Base-by-base conservation (phyloP, 441 rosid species). In the Croton laevigatus region DNA sequence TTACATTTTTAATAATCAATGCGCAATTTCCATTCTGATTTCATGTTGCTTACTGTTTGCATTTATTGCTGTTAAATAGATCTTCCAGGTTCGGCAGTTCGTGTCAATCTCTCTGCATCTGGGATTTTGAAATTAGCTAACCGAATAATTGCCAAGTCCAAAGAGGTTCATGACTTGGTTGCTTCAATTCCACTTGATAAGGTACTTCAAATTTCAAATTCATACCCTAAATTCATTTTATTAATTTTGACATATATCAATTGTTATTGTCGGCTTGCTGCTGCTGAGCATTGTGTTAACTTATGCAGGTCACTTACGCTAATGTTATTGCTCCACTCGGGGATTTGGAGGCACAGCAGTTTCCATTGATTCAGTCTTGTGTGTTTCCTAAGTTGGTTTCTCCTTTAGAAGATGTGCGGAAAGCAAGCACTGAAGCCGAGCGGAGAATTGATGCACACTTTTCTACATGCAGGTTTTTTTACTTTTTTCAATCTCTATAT, bases 391-490 rank as follows among this genome's bases (percentile, higher is more conserved):
- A 87, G 83, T 75, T 92, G 73, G 90, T 92, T n/a, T 88, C 89
- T 48, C 68, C 86, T 42, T 79, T 68, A 0, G 91, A 84, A 51
- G 89, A 76, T 59, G 93, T 87, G 70, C 84, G 90, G 62, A 89
- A 80, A 81, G 93, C 97, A 16, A 88, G 99, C 65, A 84, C 83
- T 57, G 92, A 90, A 83, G 98, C 97, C 0, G 98, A 92, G 81
- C 75, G 77, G 62, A 88, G 81, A 76, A 90, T 94, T 49, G 93
- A 90, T 75, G 80, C 85, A 62, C 91, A 89, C 72, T 64, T 78
- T 62, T 79, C 72, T 14, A 73, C 83, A 9, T 92, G 89, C 98
- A 85, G 99, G 99, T 94, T 74, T 69, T 51, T 22, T 62, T 68
- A 16, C 68, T 60, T 52, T 13, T 61, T 73, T 14, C 36, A 23